phyloP scores from a whole-genome alignment of 2,329 filamentous ascomycete genomes.

The Aaosphaeria arxii region DNA sequence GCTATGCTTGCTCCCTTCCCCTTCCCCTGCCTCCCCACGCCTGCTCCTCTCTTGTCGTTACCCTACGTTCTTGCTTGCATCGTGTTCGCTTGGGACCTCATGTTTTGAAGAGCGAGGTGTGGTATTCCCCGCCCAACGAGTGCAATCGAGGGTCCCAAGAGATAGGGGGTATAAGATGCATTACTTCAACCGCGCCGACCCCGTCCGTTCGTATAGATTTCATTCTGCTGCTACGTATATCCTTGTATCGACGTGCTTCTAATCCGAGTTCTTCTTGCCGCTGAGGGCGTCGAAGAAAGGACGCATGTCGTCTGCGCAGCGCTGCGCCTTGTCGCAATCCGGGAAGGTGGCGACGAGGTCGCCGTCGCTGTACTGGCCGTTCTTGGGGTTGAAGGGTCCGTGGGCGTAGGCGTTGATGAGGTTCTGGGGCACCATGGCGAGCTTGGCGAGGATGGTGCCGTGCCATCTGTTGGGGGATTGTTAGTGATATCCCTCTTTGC shows the following conservation, averaged over 20 bases:
- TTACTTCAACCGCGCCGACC: too few relatives aligned
- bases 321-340: constrained; percentile 61
- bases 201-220: too few relatives aligned
- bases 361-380: constrained; percentile 71
- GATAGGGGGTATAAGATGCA: too few relatives aligned
- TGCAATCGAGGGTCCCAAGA: too few relatives aligned
- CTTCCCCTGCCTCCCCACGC: too few relatives aligned
- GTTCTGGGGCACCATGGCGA: constrained; percentile 86
- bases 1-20: too few relatives aligned
- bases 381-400: constrained; percentile 25
- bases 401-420: constrained; percentile 73
- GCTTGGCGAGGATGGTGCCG: constrained; percentile 85
- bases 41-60: too few relatives aligned
- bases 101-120: too few relatives aligned
- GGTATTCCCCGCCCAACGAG: too few relatives aligned
- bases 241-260: neutral
- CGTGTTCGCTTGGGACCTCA: too few relatives aligned
- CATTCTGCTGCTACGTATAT: too few relatives aligned
- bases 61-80: too few relatives aligned
- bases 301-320: constrained; percentile 70
- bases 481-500: neutral
- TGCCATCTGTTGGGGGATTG: constrained; percentile 72
- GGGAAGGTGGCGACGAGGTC: constrained; percentile 81
- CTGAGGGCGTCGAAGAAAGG: constrained; percentile 39
- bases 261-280: neutral